These are phyloP conservation scores for Leccinum sublutescens DNA, from an alignment of 768 basidiomycete species.

Conservation along the genomic window DNA sequence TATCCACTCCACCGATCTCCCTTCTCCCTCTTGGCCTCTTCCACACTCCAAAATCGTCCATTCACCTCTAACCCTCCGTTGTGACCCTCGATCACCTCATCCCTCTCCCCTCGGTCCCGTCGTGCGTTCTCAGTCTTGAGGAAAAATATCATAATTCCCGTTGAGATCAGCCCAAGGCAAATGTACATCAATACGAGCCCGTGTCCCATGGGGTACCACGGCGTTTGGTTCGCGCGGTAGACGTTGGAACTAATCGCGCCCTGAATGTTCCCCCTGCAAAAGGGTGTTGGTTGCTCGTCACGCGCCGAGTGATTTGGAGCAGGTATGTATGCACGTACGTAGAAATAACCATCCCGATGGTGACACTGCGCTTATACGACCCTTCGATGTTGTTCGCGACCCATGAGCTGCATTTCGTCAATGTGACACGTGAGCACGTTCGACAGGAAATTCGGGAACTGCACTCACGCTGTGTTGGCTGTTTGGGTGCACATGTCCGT, in stretches of 20 bases:
- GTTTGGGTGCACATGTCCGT: background rate
- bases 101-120: conserved; percentile 65
- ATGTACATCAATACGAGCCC: conserved; percentile 75
- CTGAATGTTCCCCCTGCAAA: conserved; percentile 64
- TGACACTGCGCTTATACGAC: conserved; percentile 71
- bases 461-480: conserved; percentile 60
- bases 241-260: conserved; percentile 78
- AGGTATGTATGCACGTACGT: conserved; percentile 44
- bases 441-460: background rate
- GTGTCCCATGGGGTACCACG: conserved; percentile 63
- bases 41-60: conserved; percentile 55
- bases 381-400: conserved; percentile 74
- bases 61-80: conserved; percentile 45
- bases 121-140: conserved; percentile 61
- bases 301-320: background rate
- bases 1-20: conserved; percentile 79
- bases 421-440: background rate
- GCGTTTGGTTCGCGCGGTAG: conserved; percentile 64
- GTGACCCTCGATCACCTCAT: conserved; percentile 55
- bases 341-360: conserved; percentile 67
- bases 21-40: conserved; percentile 66
- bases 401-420: conserved; percentile 39
- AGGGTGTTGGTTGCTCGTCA: background rate
- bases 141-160: conserved; percentile 39
- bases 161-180: conserved; percentile 54